phyloP scores from a whole-genome alignment of 1,284 basidiomycete genomes.

The Pseudozyma pruni region DNA sequence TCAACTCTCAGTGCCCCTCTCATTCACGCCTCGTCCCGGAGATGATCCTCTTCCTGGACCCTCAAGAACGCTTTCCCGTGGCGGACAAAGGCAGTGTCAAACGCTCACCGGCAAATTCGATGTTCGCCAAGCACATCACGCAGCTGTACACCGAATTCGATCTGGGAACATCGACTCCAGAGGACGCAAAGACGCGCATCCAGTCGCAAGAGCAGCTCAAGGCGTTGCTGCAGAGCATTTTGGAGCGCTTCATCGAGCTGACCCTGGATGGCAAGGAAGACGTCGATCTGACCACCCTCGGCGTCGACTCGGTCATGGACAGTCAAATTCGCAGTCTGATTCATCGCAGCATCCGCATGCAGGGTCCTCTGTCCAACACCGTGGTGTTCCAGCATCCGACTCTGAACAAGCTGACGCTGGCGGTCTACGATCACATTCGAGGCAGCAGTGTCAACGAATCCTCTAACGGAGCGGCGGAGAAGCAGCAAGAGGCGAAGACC shows the following conservation, averaged over 20 bases:
- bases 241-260: conserved; percentile 56
- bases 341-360: conserved; percentile 27
- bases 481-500: conserved; percentile 59
- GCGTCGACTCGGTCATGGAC: conserved; percentile 74
- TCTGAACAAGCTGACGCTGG: conserved; percentile 66
- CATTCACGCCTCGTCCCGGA: conserved; percentile 45
- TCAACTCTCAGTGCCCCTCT: conserved; percentile 32
- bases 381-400: conserved; percentile 71
- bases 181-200: conserved; percentile 15
- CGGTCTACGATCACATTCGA: conserved; percentile 22
- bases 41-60: conserved; percentile 33
- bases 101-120: conserved; percentile 20
- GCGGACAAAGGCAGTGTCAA: conserved; percentile 48
- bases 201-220: conserved; percentile 14
- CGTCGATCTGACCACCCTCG: conserved; percentile 69
- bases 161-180: conserved; percentile 28
- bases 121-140: conserved; percentile 23
- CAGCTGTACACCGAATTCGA: conserved; percentile 42
- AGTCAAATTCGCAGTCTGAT: conserved; percentile 70
- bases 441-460: background rate
- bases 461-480: conserved; percentile 12
- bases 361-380: conserved; percentile 53
- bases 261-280: conserved; percentile 58
- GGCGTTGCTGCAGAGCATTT: conserved; percentile 15
- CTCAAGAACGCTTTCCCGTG: conserved; percentile 13